phyloP scores from a whole-genome alignment of 495 filamentous ascomycete genomes.

The Cercophora scortea region DNA sequence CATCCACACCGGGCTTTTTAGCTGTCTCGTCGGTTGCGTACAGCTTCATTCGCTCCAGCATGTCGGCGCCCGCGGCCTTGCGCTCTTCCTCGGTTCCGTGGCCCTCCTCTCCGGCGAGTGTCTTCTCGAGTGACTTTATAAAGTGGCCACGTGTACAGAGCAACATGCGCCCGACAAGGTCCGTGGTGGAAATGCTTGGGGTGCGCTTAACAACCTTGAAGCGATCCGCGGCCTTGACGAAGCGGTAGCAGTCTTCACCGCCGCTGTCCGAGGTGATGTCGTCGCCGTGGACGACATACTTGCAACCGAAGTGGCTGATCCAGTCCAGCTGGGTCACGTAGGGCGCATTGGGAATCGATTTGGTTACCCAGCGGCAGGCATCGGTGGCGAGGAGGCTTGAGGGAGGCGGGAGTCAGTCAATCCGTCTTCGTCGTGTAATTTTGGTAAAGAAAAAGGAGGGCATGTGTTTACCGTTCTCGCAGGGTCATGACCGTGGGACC shows the following conservation, averaged over 20 bases:
- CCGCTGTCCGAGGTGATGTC: conserved; percentile 91
- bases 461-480: conserved; percentile 60
- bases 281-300: conserved; percentile 93
- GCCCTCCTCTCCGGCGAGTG: conserved; percentile 66
- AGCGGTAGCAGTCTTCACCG: conserved; percentile 94
- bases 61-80: conserved; percentile 45
- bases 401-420: conserved; percentile 13
- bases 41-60: conserved; percentile 64
- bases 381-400: conserved; percentile 67
- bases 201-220: conserved; percentile 96
- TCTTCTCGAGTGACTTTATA: conserved; percentile 60
- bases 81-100: conserved; percentile 59
- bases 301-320: conserved; percentile 90
- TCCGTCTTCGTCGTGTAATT: not conserved
- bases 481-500: conserved; percentile 96
- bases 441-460: not conserved
- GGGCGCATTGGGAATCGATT: conserved; percentile 73
- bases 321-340: conserved; percentile 92
- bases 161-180: conserved; percentile 94
- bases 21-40: conserved; percentile 85
- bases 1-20: conserved; percentile 59
- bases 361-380: conserved; percentile 89
- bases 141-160: conserved; percentile 86
- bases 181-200: conserved; percentile 92
- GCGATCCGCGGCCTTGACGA: conserved; percentile 81